Evolutionary conservation across 2,329 filamentous ascomycete species (phyloP), one percentile per base, ranked within the genome.

Genomic region (Nannizzia gypsea): DNA sequence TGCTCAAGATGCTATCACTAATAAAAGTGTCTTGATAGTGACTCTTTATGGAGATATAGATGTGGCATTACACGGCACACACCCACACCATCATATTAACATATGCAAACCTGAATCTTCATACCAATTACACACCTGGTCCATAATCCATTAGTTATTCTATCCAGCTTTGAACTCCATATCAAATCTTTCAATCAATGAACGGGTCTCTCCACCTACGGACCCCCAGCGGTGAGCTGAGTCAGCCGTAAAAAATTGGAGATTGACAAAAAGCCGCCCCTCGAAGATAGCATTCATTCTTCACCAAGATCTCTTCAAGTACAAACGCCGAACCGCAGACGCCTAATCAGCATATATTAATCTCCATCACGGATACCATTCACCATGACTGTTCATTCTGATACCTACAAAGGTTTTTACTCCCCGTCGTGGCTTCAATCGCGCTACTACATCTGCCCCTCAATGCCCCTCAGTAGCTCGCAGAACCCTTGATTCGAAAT

Each of bases 361-460:
- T 31, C 24, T 54, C 9, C 17, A 54, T 2, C 9, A 24, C 34
- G 36, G 34, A 9, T 17, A 15, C 2, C 20, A 15, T 31, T 54
- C n/a, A 20, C 8, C 15, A 54, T 54, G 50, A 28, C 50, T 20
- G 15, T 28, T 34, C 9, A 17, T 31, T 31, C 50, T 48, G 56
- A 62, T 24, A 64, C 63, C 22, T 64, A 64, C 58, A 44, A 57
- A 17, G 63, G 63, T 63, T 17, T 31, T 17, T 24, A 34, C 48
- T n/a, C 50, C 13, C 17, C 11, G 38, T 6, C 31, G 17, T 17
- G 50, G 3, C 50, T n/a, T 26, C 50, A 55, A 48, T 26, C 26
- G 11, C 40, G 17, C n/a, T 48, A 5, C 56, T 17, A 17, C 8
- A 15, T 44, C 26, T 55, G 5, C 57, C 36, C 20, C 34, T 17